Evolutionary conservation across 192 early-diverging fungal species (phyloP).

Genomic region (Coemansia sp.): DNA sequence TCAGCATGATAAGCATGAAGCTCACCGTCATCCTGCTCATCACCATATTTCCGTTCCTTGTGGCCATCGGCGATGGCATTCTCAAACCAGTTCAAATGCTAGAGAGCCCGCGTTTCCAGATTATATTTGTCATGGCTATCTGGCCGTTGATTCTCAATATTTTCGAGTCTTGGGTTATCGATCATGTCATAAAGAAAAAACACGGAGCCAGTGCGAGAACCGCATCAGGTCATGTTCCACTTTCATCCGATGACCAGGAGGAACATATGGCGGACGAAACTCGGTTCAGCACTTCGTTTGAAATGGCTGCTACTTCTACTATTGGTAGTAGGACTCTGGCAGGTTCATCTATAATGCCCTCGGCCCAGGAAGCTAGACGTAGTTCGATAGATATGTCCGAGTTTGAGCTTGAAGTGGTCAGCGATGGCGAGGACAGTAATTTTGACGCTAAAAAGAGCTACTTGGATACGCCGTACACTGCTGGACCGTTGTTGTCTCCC

Average conservation of each 20-base stretch:
- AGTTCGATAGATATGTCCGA: slow-evolving; percentile 32
- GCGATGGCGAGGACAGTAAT: slow-evolving; percentile 9
- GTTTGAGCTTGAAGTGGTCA: slow-evolving; percentile 14
- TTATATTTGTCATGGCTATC: slow-evolving; percentile 55
- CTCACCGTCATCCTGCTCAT: slow-evolving; percentile 43
- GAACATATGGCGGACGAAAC: background rate
- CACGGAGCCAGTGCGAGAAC: slow-evolving; percentile 1
- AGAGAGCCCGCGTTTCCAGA: slow-evolving; percentile 46
- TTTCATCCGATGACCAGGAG: slow-evolving; percentile 13
- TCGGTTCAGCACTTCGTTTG: slow-evolving; percentile 15
- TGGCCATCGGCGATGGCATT: slow-evolving; percentile 42
- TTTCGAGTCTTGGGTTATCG: slow-evolving; percentile 54
- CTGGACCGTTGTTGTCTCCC: background rate
- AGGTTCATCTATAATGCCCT: background rate
- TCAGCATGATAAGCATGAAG: slow-evolving; percentile 53
- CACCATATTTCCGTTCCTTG: slow-evolving; percentile 28
- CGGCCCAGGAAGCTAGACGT: slow-evolving; percentile 7
- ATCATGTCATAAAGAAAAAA: slow-evolving; percentile 52
- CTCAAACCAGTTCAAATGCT: slow-evolving; percentile 43
- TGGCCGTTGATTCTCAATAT: slow-evolving; percentile 54
- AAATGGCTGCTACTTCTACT: slow-evolving; percentile 24
- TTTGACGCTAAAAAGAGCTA: background rate
- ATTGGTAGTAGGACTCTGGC: slow-evolving; percentile 30
- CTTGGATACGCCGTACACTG: background rate
- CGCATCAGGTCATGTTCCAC: slow-evolving; percentile 33